Percentiles rank a stretch among this genome's conserved stretches.
These are phyloP conservation scores for Maudiozyma saulgeensis DNA, from an alignment of 805 yeast species.

Conservation along the genomic window DNA sequence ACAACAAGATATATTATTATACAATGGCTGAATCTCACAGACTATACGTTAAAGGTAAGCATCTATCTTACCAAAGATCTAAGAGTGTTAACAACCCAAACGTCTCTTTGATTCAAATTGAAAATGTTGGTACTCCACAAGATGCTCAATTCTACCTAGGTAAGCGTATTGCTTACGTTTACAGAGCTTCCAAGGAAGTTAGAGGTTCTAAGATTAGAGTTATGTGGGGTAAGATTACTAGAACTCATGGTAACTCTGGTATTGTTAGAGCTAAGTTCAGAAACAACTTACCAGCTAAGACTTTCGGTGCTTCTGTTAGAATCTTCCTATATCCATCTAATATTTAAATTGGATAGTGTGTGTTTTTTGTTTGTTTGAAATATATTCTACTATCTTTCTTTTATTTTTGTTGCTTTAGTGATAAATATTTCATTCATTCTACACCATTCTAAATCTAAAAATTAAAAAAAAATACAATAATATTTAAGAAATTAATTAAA, in stretches of 20 bases:
- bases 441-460: background rate
- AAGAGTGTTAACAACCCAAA: conserved; percentile 96
- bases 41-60: conserved; percentile 99
- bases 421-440: too few species aligned
- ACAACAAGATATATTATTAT: background rate
- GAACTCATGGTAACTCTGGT: conserved; percentile 98
- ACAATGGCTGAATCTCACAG: conserved; percentile 90
- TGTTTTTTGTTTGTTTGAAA: background rate
- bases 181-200: conserved; percentile 95
- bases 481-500: background rate
- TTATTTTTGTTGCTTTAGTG: background rate
- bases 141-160: conserved; percentile 99
- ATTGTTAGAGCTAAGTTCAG: conserved; percentile 97
- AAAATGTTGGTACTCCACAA: conserved; percentile 82
- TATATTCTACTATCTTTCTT: background rate
- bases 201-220: conserved; percentile 98
- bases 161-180: conserved; percentile 97
- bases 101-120: conserved; percentile 91
- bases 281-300: conserved; percentile 97
- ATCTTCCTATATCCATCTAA: conserved; percentile 98
- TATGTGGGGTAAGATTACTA: conserved; percentile 98
- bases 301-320: conserved; percentile 99
- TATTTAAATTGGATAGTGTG: conserved; percentile 53
- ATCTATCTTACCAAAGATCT: conserved; percentile 98
- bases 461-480: background rate